Evolutionary conservation across 1,284 basidiomycete species (phyloP).

Genomic region (Cutaneotrichosporon sp.): DNA sequence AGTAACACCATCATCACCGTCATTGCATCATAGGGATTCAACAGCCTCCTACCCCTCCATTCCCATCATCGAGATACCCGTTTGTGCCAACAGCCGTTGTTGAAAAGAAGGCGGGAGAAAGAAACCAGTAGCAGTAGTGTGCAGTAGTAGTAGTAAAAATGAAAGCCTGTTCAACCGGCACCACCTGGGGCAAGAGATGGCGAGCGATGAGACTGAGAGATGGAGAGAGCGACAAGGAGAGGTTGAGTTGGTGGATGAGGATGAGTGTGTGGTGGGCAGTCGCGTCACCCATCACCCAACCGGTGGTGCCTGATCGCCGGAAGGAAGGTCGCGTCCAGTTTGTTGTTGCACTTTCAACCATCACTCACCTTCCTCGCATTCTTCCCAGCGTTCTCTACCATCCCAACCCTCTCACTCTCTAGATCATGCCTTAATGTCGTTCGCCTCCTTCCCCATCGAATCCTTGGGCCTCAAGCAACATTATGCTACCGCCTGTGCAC

Average conservation of each 20-base stretch:
- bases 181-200: slow-evolving; percentile 12
- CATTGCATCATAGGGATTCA: slow-evolving; percentile 25
- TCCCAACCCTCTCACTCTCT: not conserved
- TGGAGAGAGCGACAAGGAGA: not conserved
- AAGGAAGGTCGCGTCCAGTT: slow-evolving; percentile 3
- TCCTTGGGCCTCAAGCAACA: slow-evolving; percentile 31
- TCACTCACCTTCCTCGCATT: not conserved
- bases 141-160: slow-evolving; percentile 32
- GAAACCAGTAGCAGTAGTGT: slow-evolving; percentile 20
- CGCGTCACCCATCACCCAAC: not conserved
- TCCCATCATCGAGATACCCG: slow-evolving; percentile 32
- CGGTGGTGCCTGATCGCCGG: not conserved
- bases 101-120: slow-evolving; percentile 18
- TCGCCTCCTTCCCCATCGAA: slow-evolving; percentile 40
- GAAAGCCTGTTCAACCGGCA: slow-evolving; percentile 55
- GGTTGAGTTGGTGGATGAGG: not conserved
- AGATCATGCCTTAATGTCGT: slow-evolving; percentile 34
- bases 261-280: not conserved
- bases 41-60: slow-evolving; percentile 23
- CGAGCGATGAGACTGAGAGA: no score
- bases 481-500: slow-evolving; percentile 31
- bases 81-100: slow-evolving; percentile 26
- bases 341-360: slow-evolving; percentile 8
- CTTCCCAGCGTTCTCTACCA: no score
- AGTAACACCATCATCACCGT: not conserved